A percentile compares a stretch with the other conserved stretches of the same genome.
Conservation (phyloP, 805 yeast species). For the Wickerhamomyces bovis region DNA sequence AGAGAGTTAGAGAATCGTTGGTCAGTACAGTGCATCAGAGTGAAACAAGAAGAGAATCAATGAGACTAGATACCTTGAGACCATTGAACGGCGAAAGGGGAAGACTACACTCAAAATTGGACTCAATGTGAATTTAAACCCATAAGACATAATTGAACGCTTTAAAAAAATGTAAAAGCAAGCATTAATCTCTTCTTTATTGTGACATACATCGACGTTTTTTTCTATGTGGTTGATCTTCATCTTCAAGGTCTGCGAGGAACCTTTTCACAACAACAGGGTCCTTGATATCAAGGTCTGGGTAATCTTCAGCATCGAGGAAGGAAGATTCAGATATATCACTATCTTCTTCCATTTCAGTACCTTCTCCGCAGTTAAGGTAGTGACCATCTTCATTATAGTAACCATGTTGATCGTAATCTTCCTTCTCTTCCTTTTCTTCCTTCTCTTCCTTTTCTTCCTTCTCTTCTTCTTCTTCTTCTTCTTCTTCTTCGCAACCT, state of each 20-base stretch:
- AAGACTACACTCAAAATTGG: background rate
- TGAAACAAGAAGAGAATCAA: conserved; percentile 20
- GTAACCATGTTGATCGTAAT: too few relatives aligned
- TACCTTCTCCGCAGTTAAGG: too few relatives aligned
- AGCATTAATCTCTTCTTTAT: too few relatives aligned
- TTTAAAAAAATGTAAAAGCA: too few relatives aligned
- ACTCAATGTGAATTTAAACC: background rate
- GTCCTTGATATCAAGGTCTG: background rate
- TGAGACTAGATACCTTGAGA: conserved; percentile 13
- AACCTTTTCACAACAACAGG: background rate
- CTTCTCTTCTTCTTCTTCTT: background rate
- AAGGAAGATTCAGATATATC: background rate
- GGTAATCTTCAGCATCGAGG: background rate
- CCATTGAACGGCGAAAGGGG: conserved; percentile 16
- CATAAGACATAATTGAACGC: too few relatives aligned
- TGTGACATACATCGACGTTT: background rate
- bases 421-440: too few relatives aligned
- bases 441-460: too few relatives aligned
- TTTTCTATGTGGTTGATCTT: background rate
- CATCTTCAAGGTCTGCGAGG: background rate
- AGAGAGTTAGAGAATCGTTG: conserved; percentile 45
- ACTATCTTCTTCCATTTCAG: too few relatives aligned
- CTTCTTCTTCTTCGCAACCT: background rate
- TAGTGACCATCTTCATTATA: too few relatives aligned
- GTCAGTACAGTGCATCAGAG: conserved; percentile 25